Base-by-base conservation (phyloP, 208 protist genomes). In the Balamuthia mandrillaris region DNA sequence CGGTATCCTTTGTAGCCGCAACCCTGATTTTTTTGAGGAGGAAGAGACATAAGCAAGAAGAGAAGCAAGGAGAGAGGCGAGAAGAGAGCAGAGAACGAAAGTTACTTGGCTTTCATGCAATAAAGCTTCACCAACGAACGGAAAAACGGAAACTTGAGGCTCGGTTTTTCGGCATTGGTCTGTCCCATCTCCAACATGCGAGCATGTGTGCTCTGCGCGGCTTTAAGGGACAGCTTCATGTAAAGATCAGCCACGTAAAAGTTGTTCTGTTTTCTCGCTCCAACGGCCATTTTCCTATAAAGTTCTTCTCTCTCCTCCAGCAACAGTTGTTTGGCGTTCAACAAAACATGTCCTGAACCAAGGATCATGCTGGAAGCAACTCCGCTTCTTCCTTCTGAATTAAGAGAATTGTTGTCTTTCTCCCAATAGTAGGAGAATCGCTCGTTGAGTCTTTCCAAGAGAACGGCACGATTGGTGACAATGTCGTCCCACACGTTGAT, bases 401-500 rank as follows among this genome's bases (percentile, higher is more conserved):
- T n/a, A n/a, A n/a, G 70, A 18, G 44, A 58, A n/a, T n/a, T 27
- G 16, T 51, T 39, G 21, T 56, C 61, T 39, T 87, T 52, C 7
- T 63, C 42, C 35, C 37, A 77, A 18, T 68, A 88, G 29, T 35
- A 31, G 21, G 68, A 45, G 45, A 90, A 91, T 29, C 84, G 39
- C 61, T 93, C 84, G 58, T 88, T 82, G 7, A 93, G 52, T 24
- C 87, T 91, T 42, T 94, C 90, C 1, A 92, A 51, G 16, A 92
- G 79, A 1, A 93, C 49, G 1, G 51, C 72, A 27, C 91, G 10
- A 37, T 72, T 85, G 3, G 47, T 72, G 1, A 93, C 51, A 6
- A 94, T n/a, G 86, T 93, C 84, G 75, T 94, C 91, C 91, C 91
- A 94, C 12, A 90, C 68, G 24, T 88, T 63, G 24, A 94, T 87